Base-by-base conservation (phyloP, 2,329 filamentous ascomycete species). In the Fusarium sp. region DNA sequence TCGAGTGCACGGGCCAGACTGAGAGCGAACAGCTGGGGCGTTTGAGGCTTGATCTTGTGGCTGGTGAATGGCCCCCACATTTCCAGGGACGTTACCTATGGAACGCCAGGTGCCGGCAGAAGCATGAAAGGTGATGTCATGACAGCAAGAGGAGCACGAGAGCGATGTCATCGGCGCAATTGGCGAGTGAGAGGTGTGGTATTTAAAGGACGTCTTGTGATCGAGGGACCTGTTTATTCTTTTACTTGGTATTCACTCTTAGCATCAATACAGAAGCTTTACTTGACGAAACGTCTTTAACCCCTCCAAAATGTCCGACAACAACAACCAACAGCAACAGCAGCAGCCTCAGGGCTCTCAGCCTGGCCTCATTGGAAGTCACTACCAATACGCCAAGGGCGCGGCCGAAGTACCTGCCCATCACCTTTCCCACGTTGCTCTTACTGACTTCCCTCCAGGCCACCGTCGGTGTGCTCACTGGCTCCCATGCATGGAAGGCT, bases 371-470 rank as follows among this genome's bases (percentile, higher is more conserved):
- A 79, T 93, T 50, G 85, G 87, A 68, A 87, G 88, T 47, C 92
- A 94, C 79, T 90, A 87, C 35, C 89, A 93, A 78, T 94, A 93
- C 78, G 87, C 90, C 78, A 94, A 93, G 78, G 92, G 92, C 62
- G 90, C 90, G 8, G 88, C 90, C 65, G 90, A 92, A 84, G 92
- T 91, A 82, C 7, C 9, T 52, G 3, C 40, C 78, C n/a, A 5
- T 22, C n/a, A 1, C 4, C 2, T 25, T 7, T 12, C 2, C 9
- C 12, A 7, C 2, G 10, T 22, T 8, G 6, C 38, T 33, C 47
- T 63, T 58, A 40, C 59, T 68, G 33, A 68, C 43, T 60, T 17
- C 59, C 5, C 37, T 6, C 10, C 17, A 92, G 91, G 84, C 87
- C 50, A 85, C 87, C 7, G 87, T 93, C 65, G 92, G 92, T 63